These are phyloP conservation scores for Protomyces macrosporus DNA, from an alignment of 1,139 yeast species.

Conservation along the genomic window DNA sequence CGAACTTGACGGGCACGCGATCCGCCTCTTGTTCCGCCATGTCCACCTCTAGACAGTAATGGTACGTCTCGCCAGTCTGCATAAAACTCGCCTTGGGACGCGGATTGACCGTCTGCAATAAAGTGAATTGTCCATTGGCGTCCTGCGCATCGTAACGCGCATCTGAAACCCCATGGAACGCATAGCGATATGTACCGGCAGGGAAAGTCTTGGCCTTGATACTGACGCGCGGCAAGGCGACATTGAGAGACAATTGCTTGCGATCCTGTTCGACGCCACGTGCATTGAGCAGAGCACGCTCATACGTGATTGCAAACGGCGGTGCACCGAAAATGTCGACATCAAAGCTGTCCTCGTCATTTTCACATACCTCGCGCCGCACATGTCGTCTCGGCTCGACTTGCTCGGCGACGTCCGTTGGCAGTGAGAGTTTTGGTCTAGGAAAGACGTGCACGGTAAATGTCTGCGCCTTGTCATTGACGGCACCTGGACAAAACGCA, in stretches of 20 bases:
- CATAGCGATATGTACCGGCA: constrained; percentile 59
- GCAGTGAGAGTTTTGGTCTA: constrained; percentile 51
- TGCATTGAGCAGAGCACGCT: constrained; percentile 33
- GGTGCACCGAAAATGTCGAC: constrained; percentile 52
- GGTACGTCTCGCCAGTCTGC: constrained; percentile 46
- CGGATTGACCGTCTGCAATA: constrained; percentile 57
- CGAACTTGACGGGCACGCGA: constrained; percentile 41
- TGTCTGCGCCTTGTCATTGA: constrained; percentile 40
- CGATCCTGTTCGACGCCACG: constrained; percentile 41
- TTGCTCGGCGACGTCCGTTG: constrained; percentile 36
- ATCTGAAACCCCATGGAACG: constrained; percentile 62
- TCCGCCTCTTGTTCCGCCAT: constrained; percentile 40
- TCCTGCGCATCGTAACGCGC: constrained; percentile 51
- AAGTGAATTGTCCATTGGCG: constrained; percentile 40
- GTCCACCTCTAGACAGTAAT: constrained; percentile 48
- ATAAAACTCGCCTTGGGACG: constrained; percentile 57
- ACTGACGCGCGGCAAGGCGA: constrained; percentile 50
- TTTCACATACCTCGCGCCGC: constrained; percentile 47
- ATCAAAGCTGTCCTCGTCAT: constrained; percentile 49
- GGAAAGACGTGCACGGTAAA: constrained; percentile 50
- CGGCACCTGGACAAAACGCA: constrained; percentile 63
- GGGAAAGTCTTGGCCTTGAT: constrained; percentile 40
- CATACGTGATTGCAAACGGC: constrained; percentile 71
- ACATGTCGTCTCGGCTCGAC: constrained; percentile 35
- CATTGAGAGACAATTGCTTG: constrained; percentile 44